Conservation (phyloP, 208 protist genomes). For the Trypanosoma congolense region DNA sequence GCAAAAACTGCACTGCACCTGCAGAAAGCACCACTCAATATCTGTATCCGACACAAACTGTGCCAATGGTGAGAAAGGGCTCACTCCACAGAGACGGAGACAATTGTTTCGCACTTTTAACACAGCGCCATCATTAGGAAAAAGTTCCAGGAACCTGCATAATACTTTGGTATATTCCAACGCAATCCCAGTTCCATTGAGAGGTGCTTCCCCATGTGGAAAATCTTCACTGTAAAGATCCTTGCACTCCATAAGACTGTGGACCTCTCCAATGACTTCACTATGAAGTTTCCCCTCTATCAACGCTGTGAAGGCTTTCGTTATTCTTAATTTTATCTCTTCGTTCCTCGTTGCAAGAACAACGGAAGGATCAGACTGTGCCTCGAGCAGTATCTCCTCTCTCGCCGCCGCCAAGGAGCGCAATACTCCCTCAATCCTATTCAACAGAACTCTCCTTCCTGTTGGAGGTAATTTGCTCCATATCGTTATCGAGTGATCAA, state of each 20-base stretch:
- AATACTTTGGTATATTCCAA: slow-evolving; percentile 81
- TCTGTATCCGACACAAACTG: slow-evolving; percentile 38
- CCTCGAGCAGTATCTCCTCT: slow-evolving; percentile 31
- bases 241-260: slow-evolving; percentile 45
- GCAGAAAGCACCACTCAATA: slow-evolving; percentile 26
- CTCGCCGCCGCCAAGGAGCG: slow-evolving; percentile 1
- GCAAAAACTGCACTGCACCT: slow-evolving; percentile 76
- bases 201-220: slow-evolving; percentile 16
- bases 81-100: slow-evolving; percentile 80
- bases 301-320: slow-evolving; percentile 25
- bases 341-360: slow-evolving; percentile 68
- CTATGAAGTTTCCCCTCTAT: slow-evolving; percentile 61
- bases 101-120: slow-evolving; percentile 81
- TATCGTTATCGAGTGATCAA: slow-evolving; percentile 47
- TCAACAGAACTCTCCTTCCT: slow-evolving; percentile 27
- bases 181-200: slow-evolving; percentile 43
- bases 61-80: slow-evolving; percentile 77
- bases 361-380: slow-evolving; percentile 47
- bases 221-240: slow-evolving; percentile 56
- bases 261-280: slow-evolving; percentile 79
- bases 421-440: slow-evolving; percentile 25
- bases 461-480: slow-evolving; percentile 41
- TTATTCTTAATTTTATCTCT: slow-evolving; percentile 35
- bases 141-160: slow-evolving; percentile 60
- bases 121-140: slow-evolving; percentile 64